phyloP scores from a whole-genome alignment of 2,329 filamentous ascomycete species.

The Colletotrichum sp. region DNA sequence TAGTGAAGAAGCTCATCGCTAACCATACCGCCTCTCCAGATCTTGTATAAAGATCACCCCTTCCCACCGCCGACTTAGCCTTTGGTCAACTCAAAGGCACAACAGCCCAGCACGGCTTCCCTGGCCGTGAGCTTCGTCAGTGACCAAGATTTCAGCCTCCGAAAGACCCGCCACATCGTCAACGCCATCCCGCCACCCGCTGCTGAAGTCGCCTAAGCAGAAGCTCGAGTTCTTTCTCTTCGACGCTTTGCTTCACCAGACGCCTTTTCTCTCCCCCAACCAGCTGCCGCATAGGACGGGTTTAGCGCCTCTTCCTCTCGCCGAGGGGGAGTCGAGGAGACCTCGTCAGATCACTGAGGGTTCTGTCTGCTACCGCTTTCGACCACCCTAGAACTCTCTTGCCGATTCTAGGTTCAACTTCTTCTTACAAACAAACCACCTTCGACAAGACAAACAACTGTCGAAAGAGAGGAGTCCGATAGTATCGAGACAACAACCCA shows the following conservation, averaged over 20 bases:
- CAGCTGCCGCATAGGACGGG: slow-evolving; percentile 99
- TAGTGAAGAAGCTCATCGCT: neutral
- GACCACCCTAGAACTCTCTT: slow-evolving; percentile 83
- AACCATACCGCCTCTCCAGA: slow-evolving; percentile 1
- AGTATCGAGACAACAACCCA: slow-evolving; percentile 21
- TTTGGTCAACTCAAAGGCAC: slow-evolving; percentile 74
- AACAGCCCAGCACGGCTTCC: slow-evolving; percentile 63
- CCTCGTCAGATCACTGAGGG: slow-evolving; percentile 90
- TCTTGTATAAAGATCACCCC: slow-evolving; percentile 20
- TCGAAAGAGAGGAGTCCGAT: neutral
- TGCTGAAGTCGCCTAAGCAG: slow-evolving; percentile 54
- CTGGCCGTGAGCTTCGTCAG: slow-evolving; percentile 65
- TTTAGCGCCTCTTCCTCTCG: slow-evolving; percentile 98
- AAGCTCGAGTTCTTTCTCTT: slow-evolving; percentile 53
- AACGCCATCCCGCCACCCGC: slow-evolving; percentile 63
- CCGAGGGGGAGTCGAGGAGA: slow-evolving; percentile 99
- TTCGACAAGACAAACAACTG: slow-evolving; percentile 16
- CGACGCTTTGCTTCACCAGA: slow-evolving; percentile 51
- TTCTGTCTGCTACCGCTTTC: slow-evolving; percentile 92
- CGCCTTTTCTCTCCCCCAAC: slow-evolving; percentile 62
- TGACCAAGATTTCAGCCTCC: slow-evolving; percentile 74
- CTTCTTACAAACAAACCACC: neutral
- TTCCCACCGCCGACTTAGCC: slow-evolving; percentile 44
- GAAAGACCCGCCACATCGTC: slow-evolving; percentile 70
- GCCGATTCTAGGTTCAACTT: slow-evolving; percentile 26